phyloP scores from a whole-genome alignment of 2,329 filamentous ascomycete genomes.

The Aspergillus tubingensis region DNA sequence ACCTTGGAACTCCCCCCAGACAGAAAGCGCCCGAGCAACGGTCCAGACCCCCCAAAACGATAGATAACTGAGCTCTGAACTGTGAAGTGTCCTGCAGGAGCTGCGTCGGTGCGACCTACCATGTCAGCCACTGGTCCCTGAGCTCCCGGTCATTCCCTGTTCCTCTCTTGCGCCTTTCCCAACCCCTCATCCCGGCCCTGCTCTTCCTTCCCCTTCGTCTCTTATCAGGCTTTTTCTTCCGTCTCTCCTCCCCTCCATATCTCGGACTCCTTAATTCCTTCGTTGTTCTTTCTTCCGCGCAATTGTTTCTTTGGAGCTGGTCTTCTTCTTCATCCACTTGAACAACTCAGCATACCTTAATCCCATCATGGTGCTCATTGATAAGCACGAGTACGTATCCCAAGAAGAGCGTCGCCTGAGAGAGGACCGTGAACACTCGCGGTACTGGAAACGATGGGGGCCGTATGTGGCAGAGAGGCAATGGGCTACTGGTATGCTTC shows the following conservation, averaged over 20 bases:
- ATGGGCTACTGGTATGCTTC: slow-evolving; percentile 79
- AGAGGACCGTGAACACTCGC: slow-evolving; percentile 76
- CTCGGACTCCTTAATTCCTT: too few relatives aligned
- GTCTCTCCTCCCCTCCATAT: not conserved
- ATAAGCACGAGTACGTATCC: slow-evolving; percentile 82
- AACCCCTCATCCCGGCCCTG: not conserved
- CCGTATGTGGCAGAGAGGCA: slow-evolving; percentile 91
- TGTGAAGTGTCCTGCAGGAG: slow-evolving; percentile 15
- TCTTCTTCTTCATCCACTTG: not conserved
- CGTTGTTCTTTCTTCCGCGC: too few relatives aligned
- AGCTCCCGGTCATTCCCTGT: slow-evolving; percentile 8
- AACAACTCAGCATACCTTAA: not conserved
- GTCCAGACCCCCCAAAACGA: slow-evolving; percentile 16
- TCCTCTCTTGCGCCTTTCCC: not conserved
- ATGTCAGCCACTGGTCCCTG: not conserved
- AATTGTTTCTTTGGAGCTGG: not conserved
- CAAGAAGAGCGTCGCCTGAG: slow-evolving; percentile 88
- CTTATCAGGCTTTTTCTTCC: not conserved
- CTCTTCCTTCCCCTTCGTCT: not conserved
- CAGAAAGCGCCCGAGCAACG: slow-evolving; percentile 16
- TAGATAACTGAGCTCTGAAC: slow-evolving; percentile 12
- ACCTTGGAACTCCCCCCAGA: slow-evolving; percentile 16
- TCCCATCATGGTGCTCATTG: slow-evolving; percentile 77
- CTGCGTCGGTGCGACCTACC: not conserved
- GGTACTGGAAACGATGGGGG: slow-evolving; percentile 99